Evolutionary conservation across 768 basidiomycete genomes (phyloP).

Genomic region (Amanita pallidorosea): DNA sequence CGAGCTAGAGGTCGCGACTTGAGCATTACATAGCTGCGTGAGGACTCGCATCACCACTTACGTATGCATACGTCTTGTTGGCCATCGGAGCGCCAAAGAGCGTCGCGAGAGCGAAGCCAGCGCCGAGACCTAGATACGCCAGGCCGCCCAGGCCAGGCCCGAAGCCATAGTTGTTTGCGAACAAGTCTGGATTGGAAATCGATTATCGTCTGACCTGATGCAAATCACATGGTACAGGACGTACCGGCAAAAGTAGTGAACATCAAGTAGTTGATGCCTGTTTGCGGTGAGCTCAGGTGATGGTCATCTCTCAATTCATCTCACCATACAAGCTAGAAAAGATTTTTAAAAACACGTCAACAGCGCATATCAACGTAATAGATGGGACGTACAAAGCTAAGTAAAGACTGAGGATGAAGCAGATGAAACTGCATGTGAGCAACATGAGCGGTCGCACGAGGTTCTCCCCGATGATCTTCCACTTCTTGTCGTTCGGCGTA

Average conservation of each 20-base stretch:
- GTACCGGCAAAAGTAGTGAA: slow-evolving; percentile 57
- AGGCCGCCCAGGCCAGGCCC: slow-evolving; percentile 42
- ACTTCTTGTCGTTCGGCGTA: slow-evolving; percentile 18
- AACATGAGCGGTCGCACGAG: slow-evolving; percentile 48
- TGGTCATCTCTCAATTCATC: slow-evolving; percentile 1
- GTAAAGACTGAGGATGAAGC: slow-evolving; percentile 63
- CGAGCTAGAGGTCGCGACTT: slow-evolving; percentile 22
- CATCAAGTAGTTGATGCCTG: slow-evolving; percentile 62
- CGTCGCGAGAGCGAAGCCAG: slow-evolving; percentile 42
- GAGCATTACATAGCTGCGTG: background rate
- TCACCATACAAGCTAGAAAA: slow-evolving; percentile 40
- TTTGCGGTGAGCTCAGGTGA: background rate
- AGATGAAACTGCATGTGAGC: slow-evolving; percentile 51
- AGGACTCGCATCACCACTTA: slow-evolving; percentile 14
- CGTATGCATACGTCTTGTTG: slow-evolving; percentile 36
- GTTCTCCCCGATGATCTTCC: slow-evolving; percentile 44
- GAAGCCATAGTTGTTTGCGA: slow-evolving; percentile 41
- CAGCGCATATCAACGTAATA: background rate
- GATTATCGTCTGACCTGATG: background rate
- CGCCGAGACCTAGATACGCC: slow-evolving; percentile 40
- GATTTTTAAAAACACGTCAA: slow-evolving; percentile 2
- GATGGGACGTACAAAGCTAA: slow-evolving; percentile 47
- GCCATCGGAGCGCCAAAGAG: slow-evolving; percentile 38
- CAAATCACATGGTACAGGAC: slow-evolving; percentile 6
- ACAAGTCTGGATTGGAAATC: slow-evolving; percentile 24